These are phyloP conservation scores for Cunninghamia lanceolata DNA, from an alignment of 75 land plant species.

Conservation along the genomic window DNA sequence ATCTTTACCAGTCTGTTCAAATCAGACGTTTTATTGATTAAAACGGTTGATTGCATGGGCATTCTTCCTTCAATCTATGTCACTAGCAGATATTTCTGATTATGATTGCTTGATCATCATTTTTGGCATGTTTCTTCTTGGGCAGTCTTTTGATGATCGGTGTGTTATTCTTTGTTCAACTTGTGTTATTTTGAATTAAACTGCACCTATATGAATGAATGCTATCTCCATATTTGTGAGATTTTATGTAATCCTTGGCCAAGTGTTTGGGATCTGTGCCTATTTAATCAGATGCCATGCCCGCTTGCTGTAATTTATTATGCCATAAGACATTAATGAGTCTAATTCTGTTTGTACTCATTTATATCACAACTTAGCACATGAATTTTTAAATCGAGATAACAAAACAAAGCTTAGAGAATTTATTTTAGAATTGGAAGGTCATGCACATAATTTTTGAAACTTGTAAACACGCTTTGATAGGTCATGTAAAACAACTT, in stretches of 20 bases:
- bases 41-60: neutral
- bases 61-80: neutral
- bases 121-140: neutral
- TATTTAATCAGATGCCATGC: neutral
- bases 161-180: neutral
- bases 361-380: neutral
- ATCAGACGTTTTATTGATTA: neutral
- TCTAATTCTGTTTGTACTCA: neutral
- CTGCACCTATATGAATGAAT: neutral
- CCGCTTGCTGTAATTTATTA: neutral
- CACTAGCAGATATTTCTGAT: neutral
- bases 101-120: neutral
- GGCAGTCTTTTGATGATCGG: neutral
- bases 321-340: neutral
- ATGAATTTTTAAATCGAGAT: neutral
- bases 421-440: neutral
- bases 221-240: neutral
- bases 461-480: neutral
- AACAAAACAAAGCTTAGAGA: neutral
- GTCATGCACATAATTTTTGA: neutral
- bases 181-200: neutral
- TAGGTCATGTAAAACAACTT: neutral
- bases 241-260: neutral
- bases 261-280: neutral
- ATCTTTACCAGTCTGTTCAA: neutral